Evolutionary conservation across 2,329 filamentous ascomycete genomes (phyloP).

Genomic region (Pezicula radicicola): DNA sequence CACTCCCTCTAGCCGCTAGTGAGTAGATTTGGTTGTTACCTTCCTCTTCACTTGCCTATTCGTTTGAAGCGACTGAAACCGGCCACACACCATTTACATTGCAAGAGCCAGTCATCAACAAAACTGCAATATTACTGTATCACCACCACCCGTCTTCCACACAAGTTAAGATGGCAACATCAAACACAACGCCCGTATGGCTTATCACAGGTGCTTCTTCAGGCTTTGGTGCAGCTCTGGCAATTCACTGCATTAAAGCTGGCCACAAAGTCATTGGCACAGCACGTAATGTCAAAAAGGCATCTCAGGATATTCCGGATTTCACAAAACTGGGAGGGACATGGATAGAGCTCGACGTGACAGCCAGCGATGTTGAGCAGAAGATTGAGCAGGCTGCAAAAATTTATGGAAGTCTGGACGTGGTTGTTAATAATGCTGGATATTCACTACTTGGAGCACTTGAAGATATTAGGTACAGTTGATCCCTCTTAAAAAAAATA

Average conservation of each 20-base stretch:
- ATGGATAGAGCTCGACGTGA: constrained; percentile 17
- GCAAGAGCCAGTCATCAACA: too few relatives aligned
- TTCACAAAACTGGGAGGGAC: constrained; percentile 14
- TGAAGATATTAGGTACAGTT: constrained; percentile 37
- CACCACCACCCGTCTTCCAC: too few relatives aligned
- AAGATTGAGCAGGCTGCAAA: background rate
- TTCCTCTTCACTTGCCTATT: too few relatives aligned
- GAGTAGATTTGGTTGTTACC: too few relatives aligned
- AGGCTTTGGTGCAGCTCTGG: constrained; percentile 23
- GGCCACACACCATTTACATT: too few relatives aligned
- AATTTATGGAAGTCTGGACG: constrained; percentile 8
- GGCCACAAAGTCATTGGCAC: constrained; percentile 26
- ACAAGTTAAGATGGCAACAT: too few relatives aligned
- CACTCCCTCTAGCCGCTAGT: too few relatives aligned
- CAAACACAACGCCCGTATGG: background rate
- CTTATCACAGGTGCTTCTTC: constrained; percentile 25
- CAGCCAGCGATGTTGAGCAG: background rate
- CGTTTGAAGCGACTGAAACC: too few relatives aligned
- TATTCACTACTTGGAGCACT: constrained; percentile 43
- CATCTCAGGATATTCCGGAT: constrained; percentile 16
- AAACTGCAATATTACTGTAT: too few relatives aligned
- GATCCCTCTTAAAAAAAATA: background rate
- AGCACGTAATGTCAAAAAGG: constrained; percentile 22
- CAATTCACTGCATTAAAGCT: constrained; percentile 15
- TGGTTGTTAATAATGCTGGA: constrained; percentile 18